Base-by-base conservation (phyloP, 768 basidiomycete species). In the Mycena albidolilacea region DNA sequence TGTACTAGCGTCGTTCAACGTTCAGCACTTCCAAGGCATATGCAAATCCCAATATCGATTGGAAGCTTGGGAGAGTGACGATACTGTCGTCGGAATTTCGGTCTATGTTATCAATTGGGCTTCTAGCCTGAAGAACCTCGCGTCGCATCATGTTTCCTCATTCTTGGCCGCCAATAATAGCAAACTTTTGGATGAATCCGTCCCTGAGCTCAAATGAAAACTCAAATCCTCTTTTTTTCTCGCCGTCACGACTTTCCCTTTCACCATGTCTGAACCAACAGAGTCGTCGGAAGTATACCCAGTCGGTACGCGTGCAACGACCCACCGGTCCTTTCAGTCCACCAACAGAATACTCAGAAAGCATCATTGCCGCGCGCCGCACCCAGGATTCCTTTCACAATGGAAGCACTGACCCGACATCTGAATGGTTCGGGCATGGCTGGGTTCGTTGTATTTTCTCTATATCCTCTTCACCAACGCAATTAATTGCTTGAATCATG, bases 291-390 rank as follows among this genome's bases (percentile, higher is more conserved):
- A 62, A 50, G 2, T n/a, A 3, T 71, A n/a, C 11, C 30, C 7
- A 7, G 64, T 71, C 48, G 68, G 68, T 69, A 30, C 30, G 30
- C 30, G 30, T 30, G 30, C 30, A 63, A 62, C 48, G 39, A 46
- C 8, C 1, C 4, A 11, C 39, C 21, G 30, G 30, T 30, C 30
- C 19, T 5, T 11, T 5, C 19, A 2, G 1, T 23, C 11, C 38
- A 14, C 14, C 23, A 35, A 30, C n/a, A 30, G 8, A 30, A 44
- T 44, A 6, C 0, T 38, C 37, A 69, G 70, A 71, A 30, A 7
- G 11, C 3, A 61, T 71, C 3, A 2, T 71, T 9, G 8, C 35
- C 8, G 64, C 70, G 11, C 38, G 21, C 50, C 70, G 64, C 37
- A 71, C 59, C 41, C 3, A 60, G 4, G 59, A 55, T 12, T 11